Evolutionary conservation across 371 early-diverging fungal species (phyloP).

Genomic region (Rhizopus stolonifer): DNA sequence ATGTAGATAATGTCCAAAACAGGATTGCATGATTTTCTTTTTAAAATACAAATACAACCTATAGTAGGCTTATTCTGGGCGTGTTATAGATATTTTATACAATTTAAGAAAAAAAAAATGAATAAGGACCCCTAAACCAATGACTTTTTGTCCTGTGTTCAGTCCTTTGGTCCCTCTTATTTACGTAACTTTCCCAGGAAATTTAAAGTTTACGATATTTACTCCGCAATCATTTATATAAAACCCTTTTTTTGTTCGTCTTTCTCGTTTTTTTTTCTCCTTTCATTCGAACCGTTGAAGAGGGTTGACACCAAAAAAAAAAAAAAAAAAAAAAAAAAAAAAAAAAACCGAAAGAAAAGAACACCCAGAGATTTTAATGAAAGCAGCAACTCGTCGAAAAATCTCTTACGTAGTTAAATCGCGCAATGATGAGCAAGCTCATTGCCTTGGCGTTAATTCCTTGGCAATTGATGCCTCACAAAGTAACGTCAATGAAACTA

Average conservation of each 20-base stretch:
- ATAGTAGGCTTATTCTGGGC: too few relatives aligned
- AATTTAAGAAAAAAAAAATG: too few relatives aligned
- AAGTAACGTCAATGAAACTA: slow-evolving; percentile 3
- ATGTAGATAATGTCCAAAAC: too few relatives aligned
- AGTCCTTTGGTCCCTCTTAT: too few relatives aligned
- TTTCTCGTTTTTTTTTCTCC: neutral
- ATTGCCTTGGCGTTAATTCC: slow-evolving; percentile 75
- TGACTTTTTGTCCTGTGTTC: too few relatives aligned
- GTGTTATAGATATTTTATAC: too few relatives aligned
- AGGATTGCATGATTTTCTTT: too few relatives aligned
- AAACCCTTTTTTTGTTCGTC: neutral
- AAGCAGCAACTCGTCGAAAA: slow-evolving; percentile 46
- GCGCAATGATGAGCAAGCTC: slow-evolving; percentile 52
- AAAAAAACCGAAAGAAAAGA: neutral
- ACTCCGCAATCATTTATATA: neutral
- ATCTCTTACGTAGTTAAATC: slow-evolving; percentile 64
- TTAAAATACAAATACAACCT: too few relatives aligned
- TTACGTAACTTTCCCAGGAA: too few relatives aligned
- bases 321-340: neutral
- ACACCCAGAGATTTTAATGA: slow-evolving; percentile 20
- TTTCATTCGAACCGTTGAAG: too few relatives aligned
- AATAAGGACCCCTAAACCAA: too few relatives aligned
- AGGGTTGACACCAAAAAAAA: neutral
- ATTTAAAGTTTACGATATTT: too few relatives aligned
- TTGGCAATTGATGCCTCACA: slow-evolving; percentile 62